phyloP scores from a whole-genome alignment of 192 early-diverging fungal genomes.

The Piromyces finnis region DNA sequence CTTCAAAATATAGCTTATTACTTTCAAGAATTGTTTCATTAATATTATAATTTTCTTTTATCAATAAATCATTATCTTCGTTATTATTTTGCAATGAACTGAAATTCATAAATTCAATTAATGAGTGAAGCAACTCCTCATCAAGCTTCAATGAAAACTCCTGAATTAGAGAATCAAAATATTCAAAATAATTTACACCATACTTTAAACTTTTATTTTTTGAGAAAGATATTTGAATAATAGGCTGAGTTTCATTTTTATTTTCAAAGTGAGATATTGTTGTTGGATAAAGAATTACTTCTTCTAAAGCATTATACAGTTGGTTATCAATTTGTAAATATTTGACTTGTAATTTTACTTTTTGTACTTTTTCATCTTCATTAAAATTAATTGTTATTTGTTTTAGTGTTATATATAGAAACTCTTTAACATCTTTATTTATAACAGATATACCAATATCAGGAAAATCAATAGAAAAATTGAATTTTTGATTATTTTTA shows the following conservation, averaged over 20 bases:
- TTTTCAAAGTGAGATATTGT: constrained; percentile 48
- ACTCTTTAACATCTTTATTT: neutral
- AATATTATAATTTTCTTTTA: constrained; percentile 20
- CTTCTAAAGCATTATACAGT: constrained; percentile 62
- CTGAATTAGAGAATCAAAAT: constrained; percentile 79
- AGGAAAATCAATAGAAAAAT: neutral
- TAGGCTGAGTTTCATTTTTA: constrained; percentile 27
- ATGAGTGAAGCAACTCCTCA: constrained; percentile 72
- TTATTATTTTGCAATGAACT: constrained; percentile 4
- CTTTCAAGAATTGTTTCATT: constrained; percentile 56
- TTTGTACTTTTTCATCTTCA: neutral
- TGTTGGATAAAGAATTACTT: constrained; percentile 90
- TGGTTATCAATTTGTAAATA: constrained; percentile 82
- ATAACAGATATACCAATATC: neutral
- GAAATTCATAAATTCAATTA: constrained; percentile 76
- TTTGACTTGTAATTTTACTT: neutral
- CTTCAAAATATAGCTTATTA: constrained; percentile 82
- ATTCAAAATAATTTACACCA: constrained; percentile 88
- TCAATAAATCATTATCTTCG: neutral
- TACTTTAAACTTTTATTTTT: constrained; percentile 79
- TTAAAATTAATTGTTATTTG: neutral
- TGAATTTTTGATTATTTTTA: neutral
- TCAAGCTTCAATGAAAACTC: constrained; percentile 88
- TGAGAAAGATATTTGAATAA: constrained; percentile 53
- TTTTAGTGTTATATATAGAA: neutral